Base-by-base conservation (phyloP, 2,329 filamentous ascomycete species). In the Ascosphaera pollenicola region DNA sequence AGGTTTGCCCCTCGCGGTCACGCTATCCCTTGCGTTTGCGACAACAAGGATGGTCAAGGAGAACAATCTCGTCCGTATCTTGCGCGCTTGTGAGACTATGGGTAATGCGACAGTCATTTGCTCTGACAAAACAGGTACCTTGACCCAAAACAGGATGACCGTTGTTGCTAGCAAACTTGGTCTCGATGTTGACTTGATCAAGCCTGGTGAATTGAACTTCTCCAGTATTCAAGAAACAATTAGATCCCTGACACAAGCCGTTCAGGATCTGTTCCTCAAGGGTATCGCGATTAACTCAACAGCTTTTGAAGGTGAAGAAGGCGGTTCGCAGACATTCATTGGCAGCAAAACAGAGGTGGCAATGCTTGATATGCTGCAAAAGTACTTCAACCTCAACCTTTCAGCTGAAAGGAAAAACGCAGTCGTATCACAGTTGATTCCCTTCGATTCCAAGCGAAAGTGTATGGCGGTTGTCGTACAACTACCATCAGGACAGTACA, bases 311-410 rank as follows among this genome's bases (percentile, higher is more conserved):
- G 66, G 68, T 4, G 70, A 75, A 35, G 64, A 70, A 35, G 65
- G 74, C 34, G 73, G 73, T 24, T 61, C 64, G 15, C 57, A 54
- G 28, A 60, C 66, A 0, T 84, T 80, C 46, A 66, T 83, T 44
- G 78, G 78, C 21, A 82, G 78, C 3, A 83, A 82, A 57, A 84
- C 78, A 0, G 78, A 84, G 51, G 81, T 76, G 3, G 78, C 78
- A 17, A 62, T 84, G 10, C 64, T 84, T n/a, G 62, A 65, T 17
- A 81, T 82, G 50, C 73, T 75, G 16, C 66, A 68, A 37, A 70
- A 78, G 37, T 63, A 71, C 48, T 60, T 83, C 11, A 75, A 66
- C 34, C 73, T 83, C 62, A 69, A 72, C 2, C 65, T 82, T 13
- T 63, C 63, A 35, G 68, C 77, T 47, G 68, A 78, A 49, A 72